A percentile compares a stretch with the other conserved stretches of the same genome.
Evolutionary conservation across 2,329 filamentous ascomycete genomes (phyloP).

Genomic region (Pyrenochaeta sp.): DNA sequence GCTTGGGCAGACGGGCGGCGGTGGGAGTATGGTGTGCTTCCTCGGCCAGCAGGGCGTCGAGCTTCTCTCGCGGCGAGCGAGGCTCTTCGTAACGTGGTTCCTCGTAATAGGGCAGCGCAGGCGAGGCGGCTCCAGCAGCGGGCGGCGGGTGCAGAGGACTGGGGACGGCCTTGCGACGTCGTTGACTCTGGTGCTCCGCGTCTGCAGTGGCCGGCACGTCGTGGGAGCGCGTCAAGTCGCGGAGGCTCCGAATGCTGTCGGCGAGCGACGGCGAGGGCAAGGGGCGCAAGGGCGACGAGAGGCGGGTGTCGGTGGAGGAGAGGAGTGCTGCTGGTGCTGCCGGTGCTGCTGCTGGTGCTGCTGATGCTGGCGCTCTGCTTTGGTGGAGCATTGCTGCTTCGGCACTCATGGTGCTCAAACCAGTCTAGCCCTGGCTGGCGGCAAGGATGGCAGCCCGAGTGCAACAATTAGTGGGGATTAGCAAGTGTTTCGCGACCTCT

Average conservation of each 20-base stretch:
- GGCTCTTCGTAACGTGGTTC: conserved; percentile 47
- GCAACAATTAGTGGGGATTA: conserved; percentile 14
- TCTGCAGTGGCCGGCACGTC: conserved; percentile 24
- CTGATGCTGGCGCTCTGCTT: too few relatives aligned
- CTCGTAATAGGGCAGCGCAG: conserved; percentile 34
- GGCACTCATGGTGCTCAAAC: conserved; percentile 40
- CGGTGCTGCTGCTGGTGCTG: too few relatives aligned
- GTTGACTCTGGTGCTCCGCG: conserved; percentile 21
- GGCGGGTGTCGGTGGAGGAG: conserved; percentile 16
- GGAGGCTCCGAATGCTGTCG: conserved; percentile 41
- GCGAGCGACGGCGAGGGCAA: conserved; percentile 33
- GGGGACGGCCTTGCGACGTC: conserved; percentile 34
- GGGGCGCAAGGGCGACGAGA: conserved; percentile 13
- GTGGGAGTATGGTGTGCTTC: conserved; percentile 30
- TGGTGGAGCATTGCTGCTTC: conserved; percentile 42
- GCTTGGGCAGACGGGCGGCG: conserved; percentile 24
- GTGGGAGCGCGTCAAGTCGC: conserved; percentile 39
- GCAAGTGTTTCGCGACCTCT: conserved; percentile 22
- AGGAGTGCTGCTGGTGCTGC: conserved; percentile 8
- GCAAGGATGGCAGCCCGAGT: conserved; percentile 24
- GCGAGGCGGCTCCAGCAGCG: conserved; percentile 15
- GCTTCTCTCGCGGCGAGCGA: conserved; percentile 49
- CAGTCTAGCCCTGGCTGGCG: conserved; percentile 41
- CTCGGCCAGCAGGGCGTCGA: conserved; percentile 49
- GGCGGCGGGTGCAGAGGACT: conserved; percentile 36